Base-by-base conservation (phyloP, 2,329 filamentous ascomycete species). In the Aspergillus sp. region DNA sequence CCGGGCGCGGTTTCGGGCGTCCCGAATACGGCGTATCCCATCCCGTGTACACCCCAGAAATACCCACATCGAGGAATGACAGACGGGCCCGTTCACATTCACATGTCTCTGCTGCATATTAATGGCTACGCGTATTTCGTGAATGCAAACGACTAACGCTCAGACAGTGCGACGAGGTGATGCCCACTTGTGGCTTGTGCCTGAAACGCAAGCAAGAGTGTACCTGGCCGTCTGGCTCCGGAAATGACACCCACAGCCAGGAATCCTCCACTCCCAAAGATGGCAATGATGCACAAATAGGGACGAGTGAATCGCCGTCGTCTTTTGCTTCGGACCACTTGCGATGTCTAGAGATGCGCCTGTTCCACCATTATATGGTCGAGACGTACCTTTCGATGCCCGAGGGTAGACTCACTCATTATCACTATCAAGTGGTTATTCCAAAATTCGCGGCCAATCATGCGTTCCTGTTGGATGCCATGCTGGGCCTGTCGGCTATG, bases 401-500 rank as follows among this genome's bases (percentile, higher is more conserved):
- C 2, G 60, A 58, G 23, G 60, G 63, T 22, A 56, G 60, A 2
- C 52, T 65, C 5, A 62, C 64, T 15, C 57, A 59, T 23, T 51
- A 65, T 32, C 62, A 66, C 44, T 65, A 67, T 33, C 65, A 68
- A 38, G 60, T 61, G 20, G 55, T 60, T 5, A 60, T 67, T 5
- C 66, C 68, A 2, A 60, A 60, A 7, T 60, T 70, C 47, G 69
- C 69, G 1, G 69, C 73, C 43, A 62, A 68, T 4, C 66, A 70
- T 51, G 63, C 69, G 3, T 75, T 71, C 41, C 59, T 75, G n/a
- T 59, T 76, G 10, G 67, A 74, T 48, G 66, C 65, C 25, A 58
- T 74, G 9, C 60, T 75, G 4, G 71, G 72, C 4, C 55, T 75
- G 7, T 64, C 71, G 5, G 71, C 73, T 6, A 59, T 75, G 17